Conservation (phyloP, 768 basidiomycete species). For the Pisolithus tinctorius region DNA sequence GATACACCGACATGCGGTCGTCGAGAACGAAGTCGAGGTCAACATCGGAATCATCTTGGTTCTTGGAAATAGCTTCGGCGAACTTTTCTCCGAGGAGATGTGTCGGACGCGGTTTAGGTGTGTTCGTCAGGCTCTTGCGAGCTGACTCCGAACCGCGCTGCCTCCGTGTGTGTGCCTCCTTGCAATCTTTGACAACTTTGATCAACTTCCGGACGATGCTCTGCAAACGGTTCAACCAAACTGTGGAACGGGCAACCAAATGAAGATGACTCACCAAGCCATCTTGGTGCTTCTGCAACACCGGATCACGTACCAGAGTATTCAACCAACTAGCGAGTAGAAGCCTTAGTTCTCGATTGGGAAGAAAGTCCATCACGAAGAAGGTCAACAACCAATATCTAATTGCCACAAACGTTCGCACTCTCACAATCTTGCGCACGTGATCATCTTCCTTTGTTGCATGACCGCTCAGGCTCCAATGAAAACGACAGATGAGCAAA, state of each 20-base stretch:
- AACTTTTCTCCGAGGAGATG: slow-evolving; percentile 60
- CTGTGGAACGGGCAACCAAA: neutral
- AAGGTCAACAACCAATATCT: slow-evolving; percentile 90
- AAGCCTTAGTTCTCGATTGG: slow-evolving; percentile 68
- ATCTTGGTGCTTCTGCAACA: slow-evolving; percentile 57
- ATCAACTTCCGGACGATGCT: slow-evolving; percentile 76
- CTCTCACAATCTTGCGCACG: slow-evolving; percentile 70
- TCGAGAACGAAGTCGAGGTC: slow-evolving; percentile 71
- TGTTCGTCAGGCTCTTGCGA: slow-evolving; percentile 23
- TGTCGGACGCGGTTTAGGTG: slow-evolving; percentile 27
- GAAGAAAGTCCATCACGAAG: slow-evolving; percentile 82
- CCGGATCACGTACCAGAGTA: slow-evolving; percentile 63
- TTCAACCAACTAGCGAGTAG: slow-evolving; percentile 79
- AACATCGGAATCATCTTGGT: slow-evolving; percentile 62
- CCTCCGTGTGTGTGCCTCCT: slow-evolving; percentile 51
- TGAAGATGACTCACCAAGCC: slow-evolving; percentile 52
- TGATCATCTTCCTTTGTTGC: slow-evolving; percentile 50
- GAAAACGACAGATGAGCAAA: slow-evolving; percentile 79
- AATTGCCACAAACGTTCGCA: slow-evolving; percentile 85
- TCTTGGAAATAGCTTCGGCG: slow-evolving; percentile 44
- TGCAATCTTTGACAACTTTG: slow-evolving; percentile 80
- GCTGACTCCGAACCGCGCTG: slow-evolving; percentile 23
- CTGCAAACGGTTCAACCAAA: slow-evolving; percentile 30
- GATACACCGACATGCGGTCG: slow-evolving; percentile 35
- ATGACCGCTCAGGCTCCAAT: slow-evolving; percentile 63